Base-by-base conservation (phyloP, 2,329 filamentous ascomycete species). In the Fusarium tjaetaba region DNA sequence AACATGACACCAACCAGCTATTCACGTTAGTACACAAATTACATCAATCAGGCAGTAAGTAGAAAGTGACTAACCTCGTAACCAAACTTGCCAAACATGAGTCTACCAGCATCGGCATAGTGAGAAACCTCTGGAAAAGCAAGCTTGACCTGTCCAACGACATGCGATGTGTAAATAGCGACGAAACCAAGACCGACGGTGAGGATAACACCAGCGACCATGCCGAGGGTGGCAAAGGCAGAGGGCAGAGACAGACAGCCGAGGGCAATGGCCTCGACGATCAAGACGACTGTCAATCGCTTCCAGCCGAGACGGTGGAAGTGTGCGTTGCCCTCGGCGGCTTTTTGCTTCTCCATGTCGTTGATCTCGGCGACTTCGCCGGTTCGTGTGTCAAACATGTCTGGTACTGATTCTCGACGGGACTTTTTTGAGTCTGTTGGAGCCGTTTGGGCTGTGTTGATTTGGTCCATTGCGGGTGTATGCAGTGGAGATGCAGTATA, bases 41-140 rank as follows among this genome's bases (percentile, higher is more conserved):
- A 36, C 34, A 36, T 36, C 15, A 36, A 36, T 2, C 15, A 3
- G 34, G 34, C 34, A 34, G 14, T 34, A 14, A 4, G 14, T 34
- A 14, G 5, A 34, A 22, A 48, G 8, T 26, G 11, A 51, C 67
- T 38, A 22, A 71, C 68, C 79, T 92, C 89, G 70, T 90, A 88
- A 3, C 90, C 91, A 43, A 88, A 83, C 24, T 81, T 83, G 14
- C 92, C 92, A 65, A 86, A 85, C 56, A 94, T 83, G 53, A 93
- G 84, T 49, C 87, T 84, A 5, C 90, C 91, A 20, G 90, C 91
- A 76, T 94, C 92, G 28, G 91, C 90, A 79, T 93, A 93, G 76
- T 89, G 90, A 46, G 88, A 86, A 56, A 93, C 86, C 20, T 89
- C 82, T 5, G 91, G 90, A 73, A 80, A 84, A 66, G 82, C 84